Conservation (phyloP, 441 rosid species). For the Euphorbia celastroides region DNA sequence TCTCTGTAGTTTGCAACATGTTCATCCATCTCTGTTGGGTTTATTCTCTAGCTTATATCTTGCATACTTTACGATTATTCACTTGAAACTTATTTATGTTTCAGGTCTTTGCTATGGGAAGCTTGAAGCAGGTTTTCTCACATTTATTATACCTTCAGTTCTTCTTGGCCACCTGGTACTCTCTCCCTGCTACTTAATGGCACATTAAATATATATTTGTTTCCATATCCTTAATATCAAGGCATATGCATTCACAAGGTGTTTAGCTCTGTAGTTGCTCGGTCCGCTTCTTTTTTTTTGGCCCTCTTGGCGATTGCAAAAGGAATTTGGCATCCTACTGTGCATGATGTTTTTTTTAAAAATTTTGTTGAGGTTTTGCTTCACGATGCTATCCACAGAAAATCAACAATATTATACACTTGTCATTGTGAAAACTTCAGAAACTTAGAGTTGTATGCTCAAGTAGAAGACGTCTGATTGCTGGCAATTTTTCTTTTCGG, state of each 20-base stretch:
- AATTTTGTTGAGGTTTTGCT: background rate
- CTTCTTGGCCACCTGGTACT: constrained; percentile 94
- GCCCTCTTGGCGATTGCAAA: background rate
- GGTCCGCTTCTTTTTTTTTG: background rate
- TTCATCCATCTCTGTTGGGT: background rate
- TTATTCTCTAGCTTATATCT: background rate
- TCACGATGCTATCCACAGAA: background rate
- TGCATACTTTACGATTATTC: background rate
- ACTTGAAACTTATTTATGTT: background rate
- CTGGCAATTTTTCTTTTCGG: background rate
- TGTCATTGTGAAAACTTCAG: background rate
- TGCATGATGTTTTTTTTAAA: background rate
- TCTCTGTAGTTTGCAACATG: background rate
- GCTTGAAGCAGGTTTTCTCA: constrained; percentile 86
- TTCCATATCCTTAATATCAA: background rate
- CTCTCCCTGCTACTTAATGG: constrained; percentile 14
- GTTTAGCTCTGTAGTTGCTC: background rate
- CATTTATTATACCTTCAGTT: constrained; percentile 74
- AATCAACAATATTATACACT: background rate
- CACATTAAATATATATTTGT: background rate
- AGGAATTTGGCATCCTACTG: background rate
- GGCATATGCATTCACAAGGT: background rate
- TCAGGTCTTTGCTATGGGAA: constrained; percentile 92
- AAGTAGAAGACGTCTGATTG: background rate
- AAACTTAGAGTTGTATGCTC: background rate